Evolutionary conservation across 495 filamentous ascomycete species (phyloP).

Genomic region (Penicillium waksmanii): DNA sequence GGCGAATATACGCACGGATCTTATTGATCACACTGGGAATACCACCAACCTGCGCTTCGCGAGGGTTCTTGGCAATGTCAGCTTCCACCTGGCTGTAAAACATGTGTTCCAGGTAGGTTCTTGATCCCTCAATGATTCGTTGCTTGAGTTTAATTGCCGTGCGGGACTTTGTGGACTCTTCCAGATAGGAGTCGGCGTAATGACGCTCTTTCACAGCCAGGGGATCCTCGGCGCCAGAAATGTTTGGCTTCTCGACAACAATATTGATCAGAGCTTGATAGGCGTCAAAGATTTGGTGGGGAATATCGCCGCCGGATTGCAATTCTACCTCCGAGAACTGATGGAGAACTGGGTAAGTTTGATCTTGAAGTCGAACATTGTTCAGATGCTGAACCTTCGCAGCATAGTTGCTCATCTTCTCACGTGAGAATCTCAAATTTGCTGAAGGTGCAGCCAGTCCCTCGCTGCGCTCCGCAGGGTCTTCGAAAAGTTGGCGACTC

Average conservation of each 20-base stretch:
- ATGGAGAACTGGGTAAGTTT: slow-evolving; percentile 68
- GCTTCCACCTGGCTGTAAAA: slow-evolving; percentile 74
- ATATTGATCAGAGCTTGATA: slow-evolving; percentile 79
- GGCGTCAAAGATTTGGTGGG: slow-evolving; percentile 71
- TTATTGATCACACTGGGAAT: slow-evolving; percentile 85
- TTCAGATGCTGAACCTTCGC: slow-evolving; percentile 80
- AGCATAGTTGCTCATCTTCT: slow-evolving; percentile 78
- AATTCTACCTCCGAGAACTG: slow-evolving; percentile 73
- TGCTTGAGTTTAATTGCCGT: slow-evolving; percentile 66
- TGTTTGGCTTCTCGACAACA: slow-evolving; percentile 63
- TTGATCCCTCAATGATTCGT: slow-evolving; percentile 76
- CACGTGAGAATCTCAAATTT: slow-evolving; percentile 72
- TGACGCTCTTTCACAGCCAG: slow-evolving; percentile 71
- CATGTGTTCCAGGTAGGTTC: slow-evolving; percentile 70
- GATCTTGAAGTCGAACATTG: slow-evolving; percentile 63
- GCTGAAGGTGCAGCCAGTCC: slow-evolving; percentile 48
- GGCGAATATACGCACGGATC: slow-evolving; percentile 85
- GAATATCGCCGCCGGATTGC: slow-evolving; percentile 66
- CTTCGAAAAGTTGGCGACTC: slow-evolving; percentile 64
- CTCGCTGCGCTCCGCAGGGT: slow-evolving; percentile 60
- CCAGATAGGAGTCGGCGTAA: slow-evolving; percentile 72
- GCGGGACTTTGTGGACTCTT: slow-evolving; percentile 65
- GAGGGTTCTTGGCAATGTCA: slow-evolving; percentile 78
- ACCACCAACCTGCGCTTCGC: slow-evolving; percentile 87
- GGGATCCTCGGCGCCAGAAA: slow-evolving; percentile 54